Conservation (phyloP, 805 yeast species). For the Suhomyces kilbournensis region DNA sequence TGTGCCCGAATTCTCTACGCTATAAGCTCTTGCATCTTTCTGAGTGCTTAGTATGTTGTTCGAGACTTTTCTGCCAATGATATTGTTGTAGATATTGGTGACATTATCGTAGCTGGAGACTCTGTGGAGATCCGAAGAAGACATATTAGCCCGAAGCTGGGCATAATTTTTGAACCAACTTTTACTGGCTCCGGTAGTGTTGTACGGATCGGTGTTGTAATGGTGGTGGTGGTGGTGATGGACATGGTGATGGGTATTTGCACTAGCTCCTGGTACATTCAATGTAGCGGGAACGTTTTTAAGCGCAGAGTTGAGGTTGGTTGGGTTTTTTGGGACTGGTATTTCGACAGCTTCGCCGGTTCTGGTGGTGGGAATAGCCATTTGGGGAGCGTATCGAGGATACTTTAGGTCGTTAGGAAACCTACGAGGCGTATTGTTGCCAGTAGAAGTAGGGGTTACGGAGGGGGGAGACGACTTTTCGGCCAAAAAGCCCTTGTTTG, state of each 20-base stretch:
- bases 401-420: slow-evolving; percentile 12
- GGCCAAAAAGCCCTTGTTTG: slow-evolving; percentile 9
- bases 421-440: slow-evolving; percentile 1
- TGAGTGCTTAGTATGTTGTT: slow-evolving; percentile 14
- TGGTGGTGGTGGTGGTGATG: slow-evolving; percentile 6
- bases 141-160: slow-evolving; percentile 16
- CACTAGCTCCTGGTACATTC: neutral
- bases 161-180: slow-evolving; percentile 31
- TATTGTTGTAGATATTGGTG: slow-evolving; percentile 21
- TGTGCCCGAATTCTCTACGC: neutral
- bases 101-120: slow-evolving; percentile 26
- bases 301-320: too few species aligned
- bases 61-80: slow-evolving; percentile 18
- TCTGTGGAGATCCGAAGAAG: slow-evolving; percentile 15
- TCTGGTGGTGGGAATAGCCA: slow-evolving; percentile 81
- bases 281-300: neutral
- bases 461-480: neutral
- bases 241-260: slow-evolving; percentile 8
- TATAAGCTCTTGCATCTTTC: slow-evolving; percentile 9
- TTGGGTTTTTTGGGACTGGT: slow-evolving; percentile 34
- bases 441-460: neutral
- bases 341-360: slow-evolving; percentile 79
- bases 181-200: slow-evolving; percentile 10
- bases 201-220: slow-evolving; percentile 8
- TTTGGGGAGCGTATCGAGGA: slow-evolving; percentile 38